Conservation (phyloP, 306 rosid genomes). For the Luffa acutangula region DNA sequence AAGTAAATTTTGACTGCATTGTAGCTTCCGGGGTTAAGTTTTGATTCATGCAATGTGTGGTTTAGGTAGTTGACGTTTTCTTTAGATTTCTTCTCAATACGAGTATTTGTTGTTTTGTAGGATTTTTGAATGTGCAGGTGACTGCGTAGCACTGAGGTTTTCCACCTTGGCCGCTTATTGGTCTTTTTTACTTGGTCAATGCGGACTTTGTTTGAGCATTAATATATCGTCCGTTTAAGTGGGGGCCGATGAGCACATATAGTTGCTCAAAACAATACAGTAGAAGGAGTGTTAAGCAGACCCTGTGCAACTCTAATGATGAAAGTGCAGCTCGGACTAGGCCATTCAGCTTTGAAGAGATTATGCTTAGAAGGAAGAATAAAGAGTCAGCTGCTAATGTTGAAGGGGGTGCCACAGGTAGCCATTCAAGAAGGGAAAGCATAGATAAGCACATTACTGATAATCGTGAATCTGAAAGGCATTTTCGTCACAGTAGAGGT, state of each 20-base stretch:
- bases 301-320: constrained; percentile 29
- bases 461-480: constrained; percentile 27
- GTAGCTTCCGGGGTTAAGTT: not conserved
- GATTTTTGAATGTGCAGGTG: not conserved
- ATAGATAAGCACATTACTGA: constrained; percentile 27
- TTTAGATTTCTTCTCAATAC: not conserved
- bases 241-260: constrained; percentile 45
- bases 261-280: constrained; percentile 32
- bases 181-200: not conserved
- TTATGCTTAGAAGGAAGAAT: constrained; percentile 58
- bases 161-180: not conserved
- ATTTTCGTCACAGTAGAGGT: constrained; percentile 11
- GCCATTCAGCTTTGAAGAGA: constrained; percentile 74
- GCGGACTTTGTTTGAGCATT: not conserved
- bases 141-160: not conserved
- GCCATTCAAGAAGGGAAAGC: constrained; percentile 17
- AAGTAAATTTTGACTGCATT: not conserved
- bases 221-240: not conserved
- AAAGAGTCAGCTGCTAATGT: constrained; percentile 39
- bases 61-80: not conserved
- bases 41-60: not conserved
- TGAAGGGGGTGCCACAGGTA: constrained; percentile 20
- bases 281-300: constrained; percentile 21
- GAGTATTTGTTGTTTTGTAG: not conserved
- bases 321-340: constrained; percentile 89